phyloP scores from a whole-genome alignment of 2,329 filamentous ascomycete genomes.

The Xylariaceae sp. region DNA sequence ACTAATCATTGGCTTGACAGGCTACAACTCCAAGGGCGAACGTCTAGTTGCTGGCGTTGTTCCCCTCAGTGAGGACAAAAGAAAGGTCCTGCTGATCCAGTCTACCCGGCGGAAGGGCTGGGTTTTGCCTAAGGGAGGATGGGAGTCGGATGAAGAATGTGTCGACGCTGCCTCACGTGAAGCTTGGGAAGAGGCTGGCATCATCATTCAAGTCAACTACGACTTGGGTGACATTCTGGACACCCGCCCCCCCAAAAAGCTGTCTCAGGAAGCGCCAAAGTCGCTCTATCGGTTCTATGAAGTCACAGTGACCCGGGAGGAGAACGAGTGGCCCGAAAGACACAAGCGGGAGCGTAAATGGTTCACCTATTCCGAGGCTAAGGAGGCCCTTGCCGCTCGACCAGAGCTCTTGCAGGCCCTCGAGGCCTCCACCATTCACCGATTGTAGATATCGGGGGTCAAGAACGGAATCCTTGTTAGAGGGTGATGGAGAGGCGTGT shows the following conservation, averaged over 20 bases:
- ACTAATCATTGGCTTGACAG: conserved; percentile 49
- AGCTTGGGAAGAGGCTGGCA: conserved; percentile 97
- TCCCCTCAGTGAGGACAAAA: conserved; percentile 78
- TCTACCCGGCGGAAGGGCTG: conserved; percentile 86
- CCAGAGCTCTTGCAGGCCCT: conserved; percentile 88
- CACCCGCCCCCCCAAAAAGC: conserved; percentile 70
- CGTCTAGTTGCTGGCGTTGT: conserved; percentile 93
- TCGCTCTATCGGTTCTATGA: conserved; percentile 78
- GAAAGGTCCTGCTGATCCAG: conserved; percentile 87
- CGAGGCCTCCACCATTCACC: conserved; percentile 68
- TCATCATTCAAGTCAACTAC: conserved; percentile 75
- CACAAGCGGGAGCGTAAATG: conserved; percentile 86
- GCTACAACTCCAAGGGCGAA: conserved; percentile 88
- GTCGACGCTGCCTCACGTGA: conserved; percentile 81
- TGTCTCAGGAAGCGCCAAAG: conserved; percentile 55
- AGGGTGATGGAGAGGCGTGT: conserved; percentile 9
- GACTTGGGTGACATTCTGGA: conserved; percentile 85
- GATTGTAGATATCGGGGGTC: conserved; percentile 30
- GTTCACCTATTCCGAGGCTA: conserved; percentile 82
- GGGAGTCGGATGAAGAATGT: conserved; percentile 90
- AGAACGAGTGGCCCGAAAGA: conserved; percentile 86
- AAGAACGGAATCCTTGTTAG: conserved; percentile 11
- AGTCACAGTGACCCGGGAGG: conserved; percentile 79
- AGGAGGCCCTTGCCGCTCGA: conserved; percentile 65
- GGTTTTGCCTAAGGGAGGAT: conserved; percentile 96